A percentile compares a stretch with the other conserved stretches of the same genome.
These are phyloP conservation scores for Coprinopsis sp. DNA, from an alignment of 768 basidiomycete genomes.

Conservation along the genomic window DNA sequence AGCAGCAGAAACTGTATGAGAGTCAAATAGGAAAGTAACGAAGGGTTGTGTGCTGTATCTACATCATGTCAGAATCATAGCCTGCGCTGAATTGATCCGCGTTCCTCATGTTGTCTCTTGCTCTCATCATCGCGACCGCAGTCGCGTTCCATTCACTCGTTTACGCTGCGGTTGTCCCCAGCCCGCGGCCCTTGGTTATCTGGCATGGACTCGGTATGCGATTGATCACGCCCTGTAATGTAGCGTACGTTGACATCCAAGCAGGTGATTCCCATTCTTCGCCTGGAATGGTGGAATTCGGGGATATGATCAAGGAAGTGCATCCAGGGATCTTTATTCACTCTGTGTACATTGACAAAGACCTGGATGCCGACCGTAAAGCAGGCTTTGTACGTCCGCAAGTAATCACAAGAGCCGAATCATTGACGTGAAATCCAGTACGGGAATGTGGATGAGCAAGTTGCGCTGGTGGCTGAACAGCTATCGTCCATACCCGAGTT, in stretches of 20 bases:
- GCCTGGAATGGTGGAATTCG: slow-evolving; percentile 67
- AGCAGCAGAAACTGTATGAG: slow-evolving; percentile 78
- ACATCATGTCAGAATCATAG: no score
- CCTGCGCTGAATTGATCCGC: no score
- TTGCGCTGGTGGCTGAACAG: slow-evolving; percentile 61
- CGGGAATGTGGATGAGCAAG: slow-evolving; percentile 71
- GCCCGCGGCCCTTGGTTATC: slow-evolving; percentile 55
- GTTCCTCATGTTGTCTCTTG: background rate
- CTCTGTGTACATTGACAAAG: slow-evolving; percentile 62
- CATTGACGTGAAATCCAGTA: slow-evolving; percentile 42
- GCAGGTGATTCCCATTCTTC: slow-evolving; percentile 73
- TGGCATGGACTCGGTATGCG: slow-evolving; percentile 68
- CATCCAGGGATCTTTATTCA: slow-evolving; percentile 78
- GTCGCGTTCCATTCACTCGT: background rate
- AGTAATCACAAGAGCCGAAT: background rate
- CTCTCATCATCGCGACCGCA: background rate
- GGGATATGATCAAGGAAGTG: slow-evolving; percentile 49
- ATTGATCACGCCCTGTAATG: background rate
- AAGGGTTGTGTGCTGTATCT: slow-evolving; percentile 21
- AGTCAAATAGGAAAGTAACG: slow-evolving; percentile 63
- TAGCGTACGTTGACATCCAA: slow-evolving; percentile 12
- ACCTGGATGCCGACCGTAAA: slow-evolving; percentile 55
- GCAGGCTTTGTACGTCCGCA: slow-evolving; percentile 63
- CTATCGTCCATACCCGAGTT: slow-evolving; percentile 62
- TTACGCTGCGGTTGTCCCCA: background rate